Conservation (phyloP, 495 filamentous ascomycete species). For the Podospora tetraspora region DNA sequence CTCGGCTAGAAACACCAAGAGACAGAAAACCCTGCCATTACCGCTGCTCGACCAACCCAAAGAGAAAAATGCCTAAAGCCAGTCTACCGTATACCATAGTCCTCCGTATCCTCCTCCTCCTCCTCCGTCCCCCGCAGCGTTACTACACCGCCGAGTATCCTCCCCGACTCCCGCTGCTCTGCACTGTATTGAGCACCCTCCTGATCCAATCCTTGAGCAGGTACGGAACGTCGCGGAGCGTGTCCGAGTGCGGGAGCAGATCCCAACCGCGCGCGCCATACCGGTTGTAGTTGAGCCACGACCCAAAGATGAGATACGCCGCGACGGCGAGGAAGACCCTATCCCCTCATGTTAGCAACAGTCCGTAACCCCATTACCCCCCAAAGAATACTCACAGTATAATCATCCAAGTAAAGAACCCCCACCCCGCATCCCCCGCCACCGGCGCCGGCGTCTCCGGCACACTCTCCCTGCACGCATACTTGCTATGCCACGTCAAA, state of each 20-base stretch:
- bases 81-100: not conserved
- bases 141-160: conserved; percentile 87
- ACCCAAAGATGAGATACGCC: conserved; percentile 94
- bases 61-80: not conserved
- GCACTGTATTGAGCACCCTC: conserved; percentile 72
- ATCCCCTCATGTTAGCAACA: conserved; percentile 5
- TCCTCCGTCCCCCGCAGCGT: not conserved
- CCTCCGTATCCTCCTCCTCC: not conserved
- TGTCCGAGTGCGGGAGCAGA: conserved; percentile 86
- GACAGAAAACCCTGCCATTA: not conserved
- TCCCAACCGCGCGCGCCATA: conserved; percentile 95
- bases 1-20: not conserved
- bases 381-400: conserved; percentile 75
- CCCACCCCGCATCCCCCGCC: conserved; percentile 56
- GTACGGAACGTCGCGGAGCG: conserved; percentile 87
- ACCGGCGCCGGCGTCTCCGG: conserved; percentile 27
- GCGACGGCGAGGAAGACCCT: conserved; percentile 82
- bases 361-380: conserved; percentile 8
- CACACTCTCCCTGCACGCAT: conserved; percentile 63
- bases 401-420: conserved; percentile 96
- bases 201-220: conserved; percentile 82
- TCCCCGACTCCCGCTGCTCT: conserved; percentile 72
- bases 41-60: not conserved
- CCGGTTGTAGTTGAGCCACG: conserved; percentile 98
- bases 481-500: conserved; percentile 79